Base-by-base conservation (phyloP, 2,329 filamentous ascomycete genomes). In the Sordariomycetes sp. region DNA sequence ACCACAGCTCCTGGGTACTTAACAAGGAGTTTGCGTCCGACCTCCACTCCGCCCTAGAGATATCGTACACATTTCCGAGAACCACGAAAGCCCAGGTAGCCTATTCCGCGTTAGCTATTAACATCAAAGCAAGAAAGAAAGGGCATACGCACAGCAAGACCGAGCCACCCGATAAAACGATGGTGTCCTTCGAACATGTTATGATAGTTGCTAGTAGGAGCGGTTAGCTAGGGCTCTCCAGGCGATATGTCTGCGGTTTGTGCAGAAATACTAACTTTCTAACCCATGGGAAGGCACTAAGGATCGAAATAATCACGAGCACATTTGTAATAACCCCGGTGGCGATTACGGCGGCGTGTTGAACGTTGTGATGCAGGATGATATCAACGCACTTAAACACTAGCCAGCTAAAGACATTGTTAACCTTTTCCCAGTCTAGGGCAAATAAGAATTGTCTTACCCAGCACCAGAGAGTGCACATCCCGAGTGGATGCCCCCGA, bases 111-210 rank as follows among this genome's bases (percentile, higher is more conserved):
- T 37, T 43, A 54, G 64, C 3, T n/a, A 20, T 14, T 20, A 1
- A 24, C 8, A 24, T 12, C 2, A 10, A 48, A 3, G 46, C 10
- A 24, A 24, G 12, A 11, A 3, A 20, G 40, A 22, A 16, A 54
- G 50, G 18, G 65, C 65, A 24, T 68, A 70, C 70, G n/a, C n/a
- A n/a, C n/a, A 12, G 69, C 70, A 35, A 74, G 62, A 37, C 72
- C 72, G 4, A 73, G 59, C 72, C 72, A 74, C 24, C 72, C 72
- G 25, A 73, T 70, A 59, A 75, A 74, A 22, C 72, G 71, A 60
- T 75, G 72, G 57, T 73, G 70, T 14, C 65, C 66, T 61, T 75
- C 72, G 57, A 74, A 75, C 6, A 69, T 64, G 60, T 75, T 74
- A 61, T 74, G 72, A 61, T 74, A 69, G 59, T 69, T 65, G 61